These are phyloP conservation scores for Penicillium sp. DNA, from an alignment of 2,329 filamentous ascomycete species.

Conservation along the genomic window DNA sequence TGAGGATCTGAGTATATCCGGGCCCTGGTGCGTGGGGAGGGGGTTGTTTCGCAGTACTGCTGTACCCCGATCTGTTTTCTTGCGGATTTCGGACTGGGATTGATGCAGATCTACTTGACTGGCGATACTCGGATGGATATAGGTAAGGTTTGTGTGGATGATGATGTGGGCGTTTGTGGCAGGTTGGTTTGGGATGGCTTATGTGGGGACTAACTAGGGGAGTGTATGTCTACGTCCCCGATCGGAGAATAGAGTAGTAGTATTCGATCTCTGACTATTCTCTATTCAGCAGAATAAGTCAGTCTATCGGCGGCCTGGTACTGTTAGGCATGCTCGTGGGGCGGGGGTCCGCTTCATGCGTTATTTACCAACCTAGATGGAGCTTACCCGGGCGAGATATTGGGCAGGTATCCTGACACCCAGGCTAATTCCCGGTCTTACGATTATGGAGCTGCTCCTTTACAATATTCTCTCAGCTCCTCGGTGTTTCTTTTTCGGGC, in stretches of 20 bases:
- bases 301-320: background rate
- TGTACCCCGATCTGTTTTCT: slow-evolving; percentile 28
- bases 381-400: slow-evolving; percentile 12
- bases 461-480: too few relatives aligned
- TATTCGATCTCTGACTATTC: background rate
- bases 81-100: slow-evolving; percentile 3
- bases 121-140: slow-evolving; percentile 16
- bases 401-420: slow-evolving; percentile 5
- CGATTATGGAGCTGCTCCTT: slow-evolving; percentile 17
- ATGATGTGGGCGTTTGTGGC: slow-evolving; percentile 16
- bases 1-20: background rate
- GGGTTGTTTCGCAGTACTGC: background rate
- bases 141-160: slow-evolving; percentile 23
- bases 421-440: slow-evolving; percentile 7
- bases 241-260: background rate
- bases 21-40: background rate
- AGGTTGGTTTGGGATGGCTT: background rate
- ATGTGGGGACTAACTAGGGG: background rate
- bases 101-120: slow-evolving; percentile 20
- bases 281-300: background rate
- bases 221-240: background rate
- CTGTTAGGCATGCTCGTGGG: slow-evolving; percentile 4
- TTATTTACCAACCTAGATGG: background rate
- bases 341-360: slow-evolving; percentile 4
- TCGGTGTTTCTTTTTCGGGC: background rate